Conservation (phyloP, 306 rosid species). For the Cucumis cinereus region DNA sequence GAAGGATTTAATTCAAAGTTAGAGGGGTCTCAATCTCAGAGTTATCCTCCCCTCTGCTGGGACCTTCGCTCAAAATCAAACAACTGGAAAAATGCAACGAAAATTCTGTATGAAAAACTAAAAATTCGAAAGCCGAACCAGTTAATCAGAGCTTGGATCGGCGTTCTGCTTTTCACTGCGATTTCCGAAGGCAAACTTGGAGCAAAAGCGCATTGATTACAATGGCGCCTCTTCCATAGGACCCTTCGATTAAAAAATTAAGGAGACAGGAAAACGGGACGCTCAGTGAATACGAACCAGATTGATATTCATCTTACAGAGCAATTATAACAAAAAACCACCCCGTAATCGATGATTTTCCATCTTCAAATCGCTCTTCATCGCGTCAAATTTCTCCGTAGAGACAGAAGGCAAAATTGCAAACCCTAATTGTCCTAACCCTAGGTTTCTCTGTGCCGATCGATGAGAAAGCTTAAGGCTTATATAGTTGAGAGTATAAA, state of each 20-base stretch:
- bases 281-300: slow-evolving; percentile 99
- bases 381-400: slow-evolving; percentile 21
- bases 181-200: slow-evolving; percentile 98
- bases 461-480: background rate
- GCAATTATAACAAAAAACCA: background rate
- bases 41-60: slow-evolving; percentile 66
- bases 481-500: background rate
- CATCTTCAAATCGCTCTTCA: slow-evolving; percentile 29
- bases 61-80: slow-evolving; percentile 41
- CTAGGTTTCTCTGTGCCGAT: background rate
- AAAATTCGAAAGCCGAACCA: slow-evolving; percentile 20
- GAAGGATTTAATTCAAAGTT: slow-evolving; percentile 43
- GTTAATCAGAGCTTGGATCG: slow-evolving; percentile 6
- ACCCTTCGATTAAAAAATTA: slow-evolving; percentile 21
- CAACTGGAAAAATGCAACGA: too few species aligned
- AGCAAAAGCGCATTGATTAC: slow-evolving; percentile 42
- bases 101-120: slow-evolving; percentile 21
- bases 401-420: too few species aligned
- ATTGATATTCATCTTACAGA: slow-evolving; percentile 43
- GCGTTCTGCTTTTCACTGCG: slow-evolving; percentile 23
- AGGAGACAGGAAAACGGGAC: slow-evolving; percentile 1
- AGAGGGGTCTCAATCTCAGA: slow-evolving; percentile 63
- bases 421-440: background rate
- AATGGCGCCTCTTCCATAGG: slow-evolving; percentile 77
- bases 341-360: slow-evolving; percentile 35